Evolutionary conservation across 2,329 filamentous ascomycete genomes (phyloP).

Genomic region (Penicillium sp.): DNA sequence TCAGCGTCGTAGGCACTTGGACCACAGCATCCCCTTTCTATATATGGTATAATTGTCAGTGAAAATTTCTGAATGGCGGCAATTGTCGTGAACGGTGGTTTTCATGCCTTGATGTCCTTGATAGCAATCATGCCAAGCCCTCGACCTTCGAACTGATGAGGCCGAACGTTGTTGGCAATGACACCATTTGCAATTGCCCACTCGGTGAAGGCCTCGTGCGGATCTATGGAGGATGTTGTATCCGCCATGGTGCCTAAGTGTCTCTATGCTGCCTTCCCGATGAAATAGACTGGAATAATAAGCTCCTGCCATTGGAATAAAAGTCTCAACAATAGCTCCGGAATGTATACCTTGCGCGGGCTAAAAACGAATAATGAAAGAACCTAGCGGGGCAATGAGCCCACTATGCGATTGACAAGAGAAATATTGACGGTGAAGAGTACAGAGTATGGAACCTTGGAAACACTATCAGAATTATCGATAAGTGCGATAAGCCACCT

Average conservation of each 20-base stretch:
- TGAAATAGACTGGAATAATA: too few relatives aligned
- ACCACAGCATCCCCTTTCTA: constrained; percentile 59
- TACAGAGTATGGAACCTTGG: too few relatives aligned
- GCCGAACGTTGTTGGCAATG: constrained; percentile 59
- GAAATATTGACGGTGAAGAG: too few relatives aligned
- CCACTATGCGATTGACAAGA: too few relatives aligned
- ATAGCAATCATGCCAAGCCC: constrained; percentile 74
- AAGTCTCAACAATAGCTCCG: too few relatives aligned
- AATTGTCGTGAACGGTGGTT: neutral
- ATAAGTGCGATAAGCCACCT: constrained; percentile 11
- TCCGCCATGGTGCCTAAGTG: too few relatives aligned
- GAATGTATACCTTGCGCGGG: too few relatives aligned
- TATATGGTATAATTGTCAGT: neutral
- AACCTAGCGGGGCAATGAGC: too few relatives aligned
- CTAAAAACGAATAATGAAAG: too few relatives aligned
- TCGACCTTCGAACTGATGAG: constrained; percentile 61
- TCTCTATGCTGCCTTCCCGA: too few relatives aligned
- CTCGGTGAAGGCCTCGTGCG: constrained; percentile 52
- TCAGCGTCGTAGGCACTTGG: constrained; percentile 56
- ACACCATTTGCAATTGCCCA: constrained; percentile 66
- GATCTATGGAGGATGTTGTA: too few relatives aligned
- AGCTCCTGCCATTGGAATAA: too few relatives aligned
- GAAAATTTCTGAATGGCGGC: neutral
- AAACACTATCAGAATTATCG: constrained; percentile 8
- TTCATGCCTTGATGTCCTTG: constrained; percentile 56